Percentiles rank a stretch among this genome's conserved stretches.
These are phyloP conservation scores for Asterionellopsis glacialis DNA, from an alignment of 108 stramenopile species.

Conservation along the genomic window DNA sequence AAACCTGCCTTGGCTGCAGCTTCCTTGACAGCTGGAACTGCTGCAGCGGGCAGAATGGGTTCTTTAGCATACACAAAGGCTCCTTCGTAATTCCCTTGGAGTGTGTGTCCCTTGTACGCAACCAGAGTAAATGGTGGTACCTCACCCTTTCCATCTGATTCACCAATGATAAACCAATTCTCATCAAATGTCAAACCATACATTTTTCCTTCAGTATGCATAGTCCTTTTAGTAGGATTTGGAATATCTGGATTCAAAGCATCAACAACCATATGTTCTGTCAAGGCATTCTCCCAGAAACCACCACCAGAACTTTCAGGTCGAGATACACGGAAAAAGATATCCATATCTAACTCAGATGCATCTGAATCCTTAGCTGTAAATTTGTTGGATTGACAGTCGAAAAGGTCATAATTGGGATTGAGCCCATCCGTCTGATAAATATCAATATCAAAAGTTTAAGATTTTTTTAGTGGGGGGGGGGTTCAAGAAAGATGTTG, in stretches of 20 bases:
- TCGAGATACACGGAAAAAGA: constrained; percentile 79
- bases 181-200: constrained; percentile 89
- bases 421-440: constrained; percentile 92
- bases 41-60: constrained; percentile 57
- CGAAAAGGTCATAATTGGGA: constrained; percentile 93
- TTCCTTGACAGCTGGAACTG: constrained; percentile 71
- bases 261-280: constrained; percentile 86
- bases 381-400: constrained; percentile 92
- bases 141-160: constrained; percentile 61
- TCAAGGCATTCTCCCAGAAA: constrained; percentile 86
- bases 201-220: constrained; percentile 92
- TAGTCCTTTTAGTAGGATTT: constrained; percentile 47
- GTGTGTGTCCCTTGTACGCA: constrained; percentile 92
- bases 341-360: constrained; percentile 73
- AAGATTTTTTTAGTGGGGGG: no score
- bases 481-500: no score
- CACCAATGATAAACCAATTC: constrained; percentile 91
- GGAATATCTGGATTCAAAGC: constrained; percentile 17
- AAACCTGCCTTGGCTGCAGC: constrained; percentile 76
- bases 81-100: constrained; percentile 95
- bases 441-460: no score
- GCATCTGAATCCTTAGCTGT: constrained; percentile 30
- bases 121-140: constrained; percentile 84
- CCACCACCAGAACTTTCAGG: constrained; percentile 74
- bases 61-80: constrained; percentile 90